Base-by-base conservation (phyloP, 768 basidiomycete genomes). In the Asterophora parasitica region DNA sequence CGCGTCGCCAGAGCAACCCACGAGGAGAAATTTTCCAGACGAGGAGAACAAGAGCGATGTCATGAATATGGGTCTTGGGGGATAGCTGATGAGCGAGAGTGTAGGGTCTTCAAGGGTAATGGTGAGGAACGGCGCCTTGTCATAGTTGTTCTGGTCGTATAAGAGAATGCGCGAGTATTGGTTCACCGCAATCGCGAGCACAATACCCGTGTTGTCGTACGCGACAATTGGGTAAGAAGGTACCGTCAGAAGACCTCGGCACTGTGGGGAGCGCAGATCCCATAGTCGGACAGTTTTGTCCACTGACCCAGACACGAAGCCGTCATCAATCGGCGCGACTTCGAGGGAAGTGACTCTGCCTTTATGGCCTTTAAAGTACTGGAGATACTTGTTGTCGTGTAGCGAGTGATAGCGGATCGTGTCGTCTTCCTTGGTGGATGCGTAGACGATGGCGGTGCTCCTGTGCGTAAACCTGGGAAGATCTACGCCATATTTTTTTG, bases 401-500 rank as follows among this genome's bases (percentile, higher is more conserved):
- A 95, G 64, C 1, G 91, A 94, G 58, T 95, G 91, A 65, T 97
- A 97, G 37, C 96, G 82, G 55, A 98, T 80, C 0, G 88, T 92
- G 62, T 97, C 91, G 65, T 97, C 90, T 64, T 88, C 89, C 64
- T 95, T 97, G 13, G 94, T 97, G 4, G 91, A 94, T 7, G 94
- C 88, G 59, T 97, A 83, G 2, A 98, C 62, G 39, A 97, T 85
- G 3, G 85, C 81, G 0, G 83, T 81, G 55, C 80, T 84, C 62
- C 88, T 89, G 71, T 98, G 96, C 0, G 95, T 97, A 60, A 97
- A 96, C 3, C 95, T 82, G 16, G 93, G 91, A 15, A 94, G 77
- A 65, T 95, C 91, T 37, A 93, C 87, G 1, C 96, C 96, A 65
- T 98, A 99, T 65, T 99, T 99, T 68, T 94, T 93, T 0, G 94